phyloP scores from a whole-genome alignment of 202 grass and related monocot genomes.

The Cymbopogon flexuosus region DNA sequence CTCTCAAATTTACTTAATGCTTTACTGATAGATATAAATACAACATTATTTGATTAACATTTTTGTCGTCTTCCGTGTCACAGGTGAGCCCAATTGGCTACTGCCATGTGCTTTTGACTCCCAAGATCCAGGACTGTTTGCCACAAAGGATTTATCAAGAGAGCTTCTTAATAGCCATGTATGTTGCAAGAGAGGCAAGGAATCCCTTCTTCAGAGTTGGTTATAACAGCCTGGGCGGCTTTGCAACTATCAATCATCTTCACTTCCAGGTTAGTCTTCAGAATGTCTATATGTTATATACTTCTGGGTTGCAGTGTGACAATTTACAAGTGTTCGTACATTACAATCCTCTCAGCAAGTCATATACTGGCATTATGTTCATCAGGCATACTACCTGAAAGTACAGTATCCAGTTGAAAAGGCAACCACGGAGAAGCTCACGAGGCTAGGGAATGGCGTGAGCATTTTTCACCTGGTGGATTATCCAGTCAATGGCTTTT shows the following conservation, averaged over 20 bases:
- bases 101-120: constrained; percentile 74
- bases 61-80: neutral
- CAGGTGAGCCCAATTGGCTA: constrained; percentile 88
- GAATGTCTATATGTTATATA: neutral
- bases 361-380: neutral
- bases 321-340: neutral
- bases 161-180: constrained; percentile 64
- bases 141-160: constrained; percentile 61
- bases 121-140: constrained; percentile 54
- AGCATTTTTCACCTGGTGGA: constrained; percentile 37
- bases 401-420: constrained; percentile 74
- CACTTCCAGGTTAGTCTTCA: constrained; percentile 65
- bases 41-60: neutral
- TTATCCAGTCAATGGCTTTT: constrained; percentile 75
- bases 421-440: constrained; percentile 32
- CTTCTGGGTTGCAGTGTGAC: neutral
- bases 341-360: neutral
- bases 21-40: neutral
- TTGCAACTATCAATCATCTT: constrained; percentile 92
- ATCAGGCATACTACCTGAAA: constrained; percentile 61
- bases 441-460: constrained; percentile 34
- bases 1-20: neutral
- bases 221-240: constrained; percentile 88
- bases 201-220: constrained; percentile 68
- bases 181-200: constrained; percentile 56